Conservation (phyloP, 2,329 filamentous ascomycete genomes). For the Alternaria longipes region DNA sequence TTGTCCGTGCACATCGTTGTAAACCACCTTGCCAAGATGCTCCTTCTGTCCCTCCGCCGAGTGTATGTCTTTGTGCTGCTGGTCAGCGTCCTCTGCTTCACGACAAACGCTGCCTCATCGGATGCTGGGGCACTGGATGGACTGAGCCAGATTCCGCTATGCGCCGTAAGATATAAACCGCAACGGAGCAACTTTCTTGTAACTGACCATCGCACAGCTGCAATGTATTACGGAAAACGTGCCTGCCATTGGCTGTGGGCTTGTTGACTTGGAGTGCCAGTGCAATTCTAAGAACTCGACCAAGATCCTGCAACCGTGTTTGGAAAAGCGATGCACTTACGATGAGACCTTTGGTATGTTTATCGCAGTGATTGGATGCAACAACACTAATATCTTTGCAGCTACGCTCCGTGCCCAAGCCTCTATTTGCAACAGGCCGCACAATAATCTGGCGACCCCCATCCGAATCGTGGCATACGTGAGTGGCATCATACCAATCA, state of each 20-base stretch:
- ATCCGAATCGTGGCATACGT: neutral
- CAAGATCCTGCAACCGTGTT: conserved; percentile 11
- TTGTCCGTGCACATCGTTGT: conserved; percentile 2
- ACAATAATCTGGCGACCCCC: neutral
- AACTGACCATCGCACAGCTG: conserved; percentile 2
- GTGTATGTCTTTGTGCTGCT: neutral
- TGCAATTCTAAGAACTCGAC: conserved; percentile 16
- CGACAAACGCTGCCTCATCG: neutral
- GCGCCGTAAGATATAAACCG: neutral
- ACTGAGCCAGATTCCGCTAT: conserved; percentile 1
- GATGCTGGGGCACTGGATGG: neutral
- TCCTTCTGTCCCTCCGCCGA: neutral
- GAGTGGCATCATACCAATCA: neutral
- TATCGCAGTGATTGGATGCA: neutral
- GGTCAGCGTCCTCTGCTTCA: neutral
- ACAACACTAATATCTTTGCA: neutral
- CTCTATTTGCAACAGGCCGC: neutral
- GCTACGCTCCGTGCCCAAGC: neutral
- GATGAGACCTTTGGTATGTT: conserved; percentile 6
- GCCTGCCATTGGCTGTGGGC: conserved; percentile 7
- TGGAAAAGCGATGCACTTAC: conserved; percentile 6
- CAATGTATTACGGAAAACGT: conserved; percentile 9
- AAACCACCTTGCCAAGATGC: neutral
- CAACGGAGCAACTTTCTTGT: neutral
- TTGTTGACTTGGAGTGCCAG: conserved; percentile 11